Base-by-base conservation (phyloP, 1,284 basidiomycete species). In the Rhodotorula sp. region DNA sequence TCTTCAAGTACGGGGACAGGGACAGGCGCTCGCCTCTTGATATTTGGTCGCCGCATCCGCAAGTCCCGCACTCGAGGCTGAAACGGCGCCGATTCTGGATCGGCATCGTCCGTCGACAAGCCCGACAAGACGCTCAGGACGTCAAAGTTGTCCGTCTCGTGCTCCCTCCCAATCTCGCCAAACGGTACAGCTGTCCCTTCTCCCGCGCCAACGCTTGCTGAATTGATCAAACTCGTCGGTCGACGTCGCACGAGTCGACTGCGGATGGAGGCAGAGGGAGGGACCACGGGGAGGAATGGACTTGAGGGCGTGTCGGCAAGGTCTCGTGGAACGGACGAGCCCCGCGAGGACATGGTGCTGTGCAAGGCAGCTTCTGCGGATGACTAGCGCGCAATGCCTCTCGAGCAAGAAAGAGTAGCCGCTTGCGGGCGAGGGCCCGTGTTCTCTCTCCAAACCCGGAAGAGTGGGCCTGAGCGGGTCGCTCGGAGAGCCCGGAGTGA, bases 111-210 rank as follows among this genome's bases (percentile, higher is more conserved):
- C 12, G 26, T 51, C 58, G 56, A 59, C 8, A 37, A 37, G 49
- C 61, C 60, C 15, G 55, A 57, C 12, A 49, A 10, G 46, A 64
- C 6, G 33, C 48, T 54, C 3, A 37, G 14, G 3, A 56, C 54
- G 22, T 55, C 60, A 22, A 57, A 60, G 22, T 55, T n/a, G 24
- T n/a, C 33, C 20, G 54, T 58, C 37, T 61, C 62, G 56, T 63
- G 37, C 29, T 69, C 67, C n/a, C 56, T 60, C n/a, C 63, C 63
- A 8, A 57, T 62, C n/a, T 69, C 59, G 20, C 67, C 67, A 17
- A 68, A 64, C 6, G 46, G 67, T 6, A 42, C 37, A 42, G 14
- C 37, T 12, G 37, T 42, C 2, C 10, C 37, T 12, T 42, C 37
- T 42, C 37, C 37, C 37, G 37, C 37, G 37, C 37, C 37, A 14